These are phyloP conservation scores for Citrus inodora DNA, from an alignment of 345 rosid genomes.

Conservation along the genomic window DNA sequence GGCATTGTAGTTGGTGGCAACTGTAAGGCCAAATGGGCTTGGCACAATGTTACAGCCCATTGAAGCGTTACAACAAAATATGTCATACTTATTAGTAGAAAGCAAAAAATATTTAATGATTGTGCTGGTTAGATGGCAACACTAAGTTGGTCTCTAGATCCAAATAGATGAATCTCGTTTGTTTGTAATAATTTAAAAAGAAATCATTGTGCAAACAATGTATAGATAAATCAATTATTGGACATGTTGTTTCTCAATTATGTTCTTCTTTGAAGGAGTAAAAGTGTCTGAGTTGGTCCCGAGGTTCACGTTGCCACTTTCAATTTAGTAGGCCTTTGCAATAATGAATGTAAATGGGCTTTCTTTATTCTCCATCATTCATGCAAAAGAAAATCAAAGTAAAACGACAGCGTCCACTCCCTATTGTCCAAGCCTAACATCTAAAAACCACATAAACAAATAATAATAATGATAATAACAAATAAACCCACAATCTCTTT, in stretches of 20 bases:
- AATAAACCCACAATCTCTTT: neutral
- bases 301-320: neutral
- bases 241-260: neutral
- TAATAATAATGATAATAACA: neutral
- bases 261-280: no score
- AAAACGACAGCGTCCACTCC: slow-evolving; percentile 4
- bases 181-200: no score
- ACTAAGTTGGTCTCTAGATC: no score
- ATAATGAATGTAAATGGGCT: neutral
- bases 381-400: neutral
- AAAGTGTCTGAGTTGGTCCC: neutral
- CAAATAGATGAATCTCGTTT: no score
- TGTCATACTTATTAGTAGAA: neutral
- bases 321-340: neutral
- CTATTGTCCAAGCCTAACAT: neutral
- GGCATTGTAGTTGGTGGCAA: neutral
- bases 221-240: no score
- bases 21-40: neutral
- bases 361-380: neutral
- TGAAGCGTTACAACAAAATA: neutral
- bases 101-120: no score
- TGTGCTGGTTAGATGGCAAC: neutral
- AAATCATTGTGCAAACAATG: no score
- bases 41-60: neutral
- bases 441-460: slow-evolving; percentile 5